Evolutionary conservation across 2,329 filamentous ascomycete genomes (phyloP).

Genomic region (Trichothecium sympodiale): DNA sequence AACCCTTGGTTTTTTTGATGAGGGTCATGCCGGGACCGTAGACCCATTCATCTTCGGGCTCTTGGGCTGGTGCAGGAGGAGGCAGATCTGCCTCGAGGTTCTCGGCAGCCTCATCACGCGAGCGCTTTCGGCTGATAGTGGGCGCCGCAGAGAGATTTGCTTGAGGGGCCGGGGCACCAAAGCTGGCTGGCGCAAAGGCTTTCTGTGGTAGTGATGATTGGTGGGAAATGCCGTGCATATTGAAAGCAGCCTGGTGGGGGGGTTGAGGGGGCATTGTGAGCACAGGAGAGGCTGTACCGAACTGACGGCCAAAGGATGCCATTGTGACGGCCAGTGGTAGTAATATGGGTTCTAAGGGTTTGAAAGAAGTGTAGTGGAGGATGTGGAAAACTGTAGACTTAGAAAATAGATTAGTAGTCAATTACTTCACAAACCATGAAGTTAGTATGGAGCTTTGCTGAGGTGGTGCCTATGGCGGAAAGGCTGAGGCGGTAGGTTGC

Average conservation of each 20-base stretch:
- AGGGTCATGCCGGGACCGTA: constrained; percentile 65
- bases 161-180: constrained; percentile 10
- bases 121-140: constrained; percentile 57
- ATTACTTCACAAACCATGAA: constrained; percentile 1
- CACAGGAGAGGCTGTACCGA: constrained; percentile 31
- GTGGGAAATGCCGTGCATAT: constrained; percentile 17
- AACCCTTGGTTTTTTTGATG: constrained; percentile 51
- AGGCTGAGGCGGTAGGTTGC: too few species aligned
- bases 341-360: background rate
- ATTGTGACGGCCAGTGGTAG: constrained; percentile 15
- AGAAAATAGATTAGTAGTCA: background rate
- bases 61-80: constrained; percentile 26
- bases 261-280: constrained; percentile 25
- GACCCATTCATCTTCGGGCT: constrained; percentile 52
- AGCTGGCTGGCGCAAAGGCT: constrained; percentile 17
- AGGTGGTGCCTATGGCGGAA: too few species aligned
- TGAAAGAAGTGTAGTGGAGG: background rate
- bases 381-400: background rate
- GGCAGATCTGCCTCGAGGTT: constrained; percentile 53
- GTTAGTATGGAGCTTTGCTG: background rate
- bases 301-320: constrained; percentile 32
- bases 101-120: constrained; percentile 58
- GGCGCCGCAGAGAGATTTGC: constrained; percentile 1
- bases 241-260: constrained; percentile 19
- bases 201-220: constrained; percentile 11